These are phyloP conservation scores for Colletotrichum higginsianum DNA, from an alignment of 2,329 filamentous ascomycete genomes.

Conservation along the genomic window DNA sequence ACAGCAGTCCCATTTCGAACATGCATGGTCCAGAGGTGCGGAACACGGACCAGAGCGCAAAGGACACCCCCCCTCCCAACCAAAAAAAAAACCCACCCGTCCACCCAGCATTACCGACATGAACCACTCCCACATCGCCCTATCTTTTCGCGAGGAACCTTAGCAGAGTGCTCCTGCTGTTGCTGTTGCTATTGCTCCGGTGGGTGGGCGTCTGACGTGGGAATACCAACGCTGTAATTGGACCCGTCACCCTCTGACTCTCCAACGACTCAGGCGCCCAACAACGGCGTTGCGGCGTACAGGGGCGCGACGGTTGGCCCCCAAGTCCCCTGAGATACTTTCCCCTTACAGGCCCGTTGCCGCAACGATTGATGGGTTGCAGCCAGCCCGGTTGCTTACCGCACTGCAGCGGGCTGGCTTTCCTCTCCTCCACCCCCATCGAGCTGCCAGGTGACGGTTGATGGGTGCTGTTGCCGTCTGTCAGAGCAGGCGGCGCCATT, in stretches of 20 bases:
- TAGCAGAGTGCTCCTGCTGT: conserved; percentile 1
- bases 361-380: conserved; percentile 27
- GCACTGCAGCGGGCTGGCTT: conserved; percentile 3
- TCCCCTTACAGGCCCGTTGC: conserved; percentile 36
- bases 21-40: too few species aligned
- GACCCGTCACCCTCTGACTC: neutral
- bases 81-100: neutral
- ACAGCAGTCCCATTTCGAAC: too few species aligned
- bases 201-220: conserved; percentile 5
- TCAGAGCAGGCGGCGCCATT: conserved; percentile 33
- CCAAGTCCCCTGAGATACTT: conserved; percentile 20
- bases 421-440: conserved; percentile 11
- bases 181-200: neutral
- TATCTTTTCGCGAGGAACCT: conserved; percentile 16
- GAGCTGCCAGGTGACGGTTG: conserved; percentile 12
- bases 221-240: conserved; percentile 30
- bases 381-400: conserved; percentile 7
- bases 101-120: conserved; percentile 37
- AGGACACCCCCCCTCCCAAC: neutral
- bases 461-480: conserved; percentile 2
- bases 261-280: conserved; percentile 13
- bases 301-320: conserved; percentile 29
- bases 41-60: neutral
- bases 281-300: conserved; percentile 26
- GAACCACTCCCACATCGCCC: conserved; percentile 31